Evolutionary conservation across 352 stramenopile species (phyloP), one percentile per base, ranked within the genome.

Genomic region (Pythium folliculosum): DNA sequence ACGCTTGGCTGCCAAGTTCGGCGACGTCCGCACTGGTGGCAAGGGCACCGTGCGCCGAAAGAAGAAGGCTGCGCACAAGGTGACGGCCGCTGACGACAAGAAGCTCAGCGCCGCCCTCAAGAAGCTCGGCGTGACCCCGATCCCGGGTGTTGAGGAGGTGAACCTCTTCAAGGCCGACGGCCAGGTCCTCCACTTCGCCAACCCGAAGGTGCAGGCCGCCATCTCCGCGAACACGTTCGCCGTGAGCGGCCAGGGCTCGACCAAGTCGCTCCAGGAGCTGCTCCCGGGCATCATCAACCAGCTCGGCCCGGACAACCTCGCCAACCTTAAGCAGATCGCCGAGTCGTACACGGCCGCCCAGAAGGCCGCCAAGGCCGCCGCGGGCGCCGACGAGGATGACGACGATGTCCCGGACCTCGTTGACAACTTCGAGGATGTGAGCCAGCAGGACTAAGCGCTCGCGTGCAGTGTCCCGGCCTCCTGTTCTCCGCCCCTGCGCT

Each of bases 101-200:
- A 99, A 99, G 84, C 91, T 99, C 43, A 88, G 86, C 63, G 93
- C 89, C 27, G 96, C 96, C 48, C 81, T 99, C 30, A 99, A 99
- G 90, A 99, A 99, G 84, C 89, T 99, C 51, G 95, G 95, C 54
- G 94, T 98, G 65, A 99, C 96, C 47, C 97, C 95, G 77, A 99
- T 99, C 75, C 96, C 97, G 27, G 97, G 92, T 65, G 98, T 99
- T 61, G 97, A 99, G 78, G 97, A 99, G 78, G 97, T 99, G 49
- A 99, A 99, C 83, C 94, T 99, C 72, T 99, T 99, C 91, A 99
- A 99, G 88, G 92, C 98, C 9, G 97, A 99, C 66, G 97, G 97
- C 73, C 97, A 98, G 73, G 97, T 99, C 21, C 98, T 99, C 78
- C 97, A 99, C 80, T 99, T 99, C 75, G 82, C 92, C 59, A 92